These are phyloP conservation scores for Tephrocybe sp. DNA, from an alignment of 768 basidiomycete species.

Conservation along the genomic window DNA sequence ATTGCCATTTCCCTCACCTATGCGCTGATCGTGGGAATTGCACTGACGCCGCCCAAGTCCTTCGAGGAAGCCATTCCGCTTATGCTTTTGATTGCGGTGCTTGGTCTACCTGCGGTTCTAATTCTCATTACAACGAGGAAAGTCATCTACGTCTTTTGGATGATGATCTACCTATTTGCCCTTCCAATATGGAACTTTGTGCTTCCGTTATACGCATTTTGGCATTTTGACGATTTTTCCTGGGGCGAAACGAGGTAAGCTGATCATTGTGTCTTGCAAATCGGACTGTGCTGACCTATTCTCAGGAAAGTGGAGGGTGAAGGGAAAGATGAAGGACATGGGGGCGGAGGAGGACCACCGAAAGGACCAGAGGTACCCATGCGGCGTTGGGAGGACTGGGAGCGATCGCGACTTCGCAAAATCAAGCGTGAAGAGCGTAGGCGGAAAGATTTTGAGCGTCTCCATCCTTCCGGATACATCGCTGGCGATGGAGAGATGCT, in stretches of 20 bases:
- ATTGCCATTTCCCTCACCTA: conserved; percentile 93
- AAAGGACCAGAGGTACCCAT: conserved; percentile 74
- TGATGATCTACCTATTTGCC: conserved; percentile 91
- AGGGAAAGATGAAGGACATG: conserved; percentile 76
- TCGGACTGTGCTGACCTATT: conserved; percentile 4
- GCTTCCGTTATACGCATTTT: conserved; percentile 93
- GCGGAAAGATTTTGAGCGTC: conserved; percentile 77
- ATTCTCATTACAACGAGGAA: conserved; percentile 95
- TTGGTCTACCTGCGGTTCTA: conserved; percentile 90
- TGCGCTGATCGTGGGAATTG: conserved; percentile 79
- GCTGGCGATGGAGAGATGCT: conserved; percentile 64
- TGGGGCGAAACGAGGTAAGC: conserved; percentile 96
- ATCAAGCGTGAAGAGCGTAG: conserved; percentile 83
- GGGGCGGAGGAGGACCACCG: conserved; percentile 52
- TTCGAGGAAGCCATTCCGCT: conserved; percentile 96
- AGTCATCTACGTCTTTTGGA: conserved; percentile 96
- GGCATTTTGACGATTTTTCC: conserved; percentile 99
- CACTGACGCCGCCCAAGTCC: conserved; percentile 73
- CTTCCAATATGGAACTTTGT: conserved; percentile 97
- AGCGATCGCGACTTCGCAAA: conserved; percentile 91
- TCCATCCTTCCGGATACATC: conserved; percentile 68
- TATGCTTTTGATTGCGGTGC: conserved; percentile 83
- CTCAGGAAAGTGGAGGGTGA: conserved; percentile 94
- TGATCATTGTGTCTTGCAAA: conserved; percentile 21
- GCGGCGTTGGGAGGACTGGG: conserved; percentile 99